Base-by-base conservation (phyloP, 2,329 filamentous ascomycete genomes). In the Lomentospora prolificans region DNA sequence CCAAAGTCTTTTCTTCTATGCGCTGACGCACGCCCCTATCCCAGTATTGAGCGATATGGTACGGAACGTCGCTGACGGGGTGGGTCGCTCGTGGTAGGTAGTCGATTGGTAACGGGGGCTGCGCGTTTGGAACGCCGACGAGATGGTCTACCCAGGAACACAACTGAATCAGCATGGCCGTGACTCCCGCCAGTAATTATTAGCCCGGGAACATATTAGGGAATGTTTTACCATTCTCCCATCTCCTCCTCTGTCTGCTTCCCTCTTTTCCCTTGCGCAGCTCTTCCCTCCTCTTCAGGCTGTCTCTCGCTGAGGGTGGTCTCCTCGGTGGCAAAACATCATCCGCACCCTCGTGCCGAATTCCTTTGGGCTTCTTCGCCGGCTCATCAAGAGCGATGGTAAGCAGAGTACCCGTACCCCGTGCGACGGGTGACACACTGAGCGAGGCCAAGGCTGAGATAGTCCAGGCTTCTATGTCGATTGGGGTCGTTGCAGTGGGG, bases 231-330 rank as follows among this genome's bases (percentile, higher is more conserved):
- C 90, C 89, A 70, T 97, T 99, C 75, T 99, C 94, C 90, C 91
- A 97, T 56, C 92, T 80, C 63, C 92, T 85, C 52, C 92, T 79
- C 64, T 92, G 85, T 33, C 92, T 81, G 63, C 84, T 92, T 31
- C 92, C 92, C 69, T 96, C 90, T 62, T 95, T 95, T 57, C 92
- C 92, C 73, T 90, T 95, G 30, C 94, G 75, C 54, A 95, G 66
- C 2, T 84, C 81, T 61, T 96, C 90, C 17, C 91, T 84, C 53
- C 80, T 72, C 56, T 72, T 71, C 68, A 76, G 69, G 61, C 77
- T 81, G 59, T 83, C 87, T 67, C 76, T 69, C 30, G 72, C 69
- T 17, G 76, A 76, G 0, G 66, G 74, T 55, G 71, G 78, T 56
- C 72, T 75, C 59, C 67, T 73, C 59, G 68, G 74, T 57, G 70